These are phyloP conservation scores for Fusarium subglutinans DNA, from an alignment of 2,329 filamentous ascomycete species.

Conservation along the genomic window DNA sequence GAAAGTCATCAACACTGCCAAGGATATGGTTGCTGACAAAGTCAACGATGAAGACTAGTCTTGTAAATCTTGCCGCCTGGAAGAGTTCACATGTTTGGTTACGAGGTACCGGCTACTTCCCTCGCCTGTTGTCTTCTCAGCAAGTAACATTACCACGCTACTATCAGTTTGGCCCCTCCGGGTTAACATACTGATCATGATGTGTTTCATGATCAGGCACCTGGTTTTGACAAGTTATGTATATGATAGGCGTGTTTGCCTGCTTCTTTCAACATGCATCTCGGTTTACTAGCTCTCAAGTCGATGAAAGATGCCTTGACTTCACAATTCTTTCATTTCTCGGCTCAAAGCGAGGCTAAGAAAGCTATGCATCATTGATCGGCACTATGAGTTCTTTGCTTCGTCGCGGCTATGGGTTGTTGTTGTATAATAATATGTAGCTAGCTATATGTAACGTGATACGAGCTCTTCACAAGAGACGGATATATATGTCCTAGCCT, in stretches of 20 bases:
- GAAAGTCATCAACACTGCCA: slow-evolving; percentile 60
- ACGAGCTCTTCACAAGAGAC: not conserved
- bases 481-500: not conserved
- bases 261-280: slow-evolving; percentile 15
- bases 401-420: not conserved
- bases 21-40: slow-evolving; percentile 62
- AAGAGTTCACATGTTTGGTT: not conserved
- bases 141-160: not conserved
- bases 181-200: slow-evolving; percentile 28
- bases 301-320: not conserved
- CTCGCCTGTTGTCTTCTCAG: not conserved
- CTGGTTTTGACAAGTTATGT: slow-evolving; percentile 19
- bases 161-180: not conserved
- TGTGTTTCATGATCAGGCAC: slow-evolving; percentile 30
- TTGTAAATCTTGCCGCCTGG: not conserved
- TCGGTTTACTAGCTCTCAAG: slow-evolving; percentile 18
- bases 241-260: not conserved
- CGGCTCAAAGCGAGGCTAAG: not conserved
- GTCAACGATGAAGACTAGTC: slow-evolving; percentile 62
- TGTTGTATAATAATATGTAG: not conserved
- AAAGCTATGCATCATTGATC: not conserved
- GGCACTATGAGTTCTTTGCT: not conserved
- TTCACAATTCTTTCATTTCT: not conserved
- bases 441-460: not conserved
- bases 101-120: not conserved